phyloP scores from a whole-genome alignment of 495 filamentous ascomycete species.

The Saxophila tyrrhenica region DNA sequence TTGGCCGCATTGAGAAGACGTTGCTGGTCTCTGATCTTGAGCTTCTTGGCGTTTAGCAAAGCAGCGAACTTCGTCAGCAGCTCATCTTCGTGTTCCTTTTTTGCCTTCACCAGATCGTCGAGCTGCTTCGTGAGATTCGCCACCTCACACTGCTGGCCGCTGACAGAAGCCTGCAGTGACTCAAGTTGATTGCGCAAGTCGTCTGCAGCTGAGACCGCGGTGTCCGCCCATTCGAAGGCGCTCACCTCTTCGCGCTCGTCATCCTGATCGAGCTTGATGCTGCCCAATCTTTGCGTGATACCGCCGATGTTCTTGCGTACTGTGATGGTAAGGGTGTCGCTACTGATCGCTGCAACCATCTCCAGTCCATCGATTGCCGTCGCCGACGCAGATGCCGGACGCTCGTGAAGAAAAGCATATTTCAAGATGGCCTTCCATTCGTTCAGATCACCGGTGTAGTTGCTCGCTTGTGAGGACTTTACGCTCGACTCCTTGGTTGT shows the following conservation, averaged over 20 bases:
- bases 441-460: constrained; percentile 40
- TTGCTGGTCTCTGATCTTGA: constrained; percentile 80
- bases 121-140: constrained; percentile 27
- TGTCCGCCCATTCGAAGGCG: constrained; percentile 61
- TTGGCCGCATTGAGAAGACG: constrained; percentile 51
- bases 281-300: constrained; percentile 62
- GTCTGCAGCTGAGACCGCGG: constrained; percentile 35
- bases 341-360: constrained; percentile 22
- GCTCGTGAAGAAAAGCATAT: constrained; percentile 27
- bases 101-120: constrained; percentile 28
- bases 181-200: constrained; percentile 36
- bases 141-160: constrained; percentile 35
- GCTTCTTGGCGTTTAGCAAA: constrained; percentile 76
- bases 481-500: constrained; percentile 9
- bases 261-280: constrained; percentile 48
- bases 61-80: constrained; percentile 59
- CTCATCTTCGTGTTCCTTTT: constrained; percentile 52
- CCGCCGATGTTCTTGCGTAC: constrained; percentile 45
- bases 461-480: constrained; percentile 37
- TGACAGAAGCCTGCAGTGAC: constrained; percentile 36
- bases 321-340: constrained; percentile 37
- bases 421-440: constrained; percentile 47
- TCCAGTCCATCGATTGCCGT: constrained; percentile 26
- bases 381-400: constrained; percentile 4
- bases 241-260: constrained; percentile 51